phyloP scores from a whole-genome alignment of 768 basidiomycete species.

The Termitomyces sp. region DNA sequence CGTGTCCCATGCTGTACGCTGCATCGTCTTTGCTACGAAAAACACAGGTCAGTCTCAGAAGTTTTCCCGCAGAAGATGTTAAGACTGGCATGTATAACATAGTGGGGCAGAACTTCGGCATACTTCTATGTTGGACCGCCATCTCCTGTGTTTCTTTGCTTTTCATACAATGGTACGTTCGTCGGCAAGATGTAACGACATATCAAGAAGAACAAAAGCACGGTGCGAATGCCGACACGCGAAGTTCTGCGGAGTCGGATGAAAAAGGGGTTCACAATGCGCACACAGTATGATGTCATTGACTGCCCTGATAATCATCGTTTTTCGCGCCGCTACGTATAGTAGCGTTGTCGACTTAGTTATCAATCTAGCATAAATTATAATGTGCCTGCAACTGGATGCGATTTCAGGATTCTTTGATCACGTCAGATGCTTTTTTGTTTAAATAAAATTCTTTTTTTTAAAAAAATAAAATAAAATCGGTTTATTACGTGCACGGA shows the following conservation, averaged over 20 bases:
- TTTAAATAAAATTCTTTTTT: too few species aligned
- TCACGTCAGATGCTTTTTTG: too few species aligned
- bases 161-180: conserved; percentile 38
- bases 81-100: neutral
- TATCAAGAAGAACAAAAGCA: neutral
- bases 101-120: conserved; percentile 62
- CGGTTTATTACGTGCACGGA: too few species aligned
- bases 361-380: too few species aligned
- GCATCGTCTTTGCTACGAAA: conserved; percentile 63
- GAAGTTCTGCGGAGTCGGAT: neutral
- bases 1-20: conserved; percentile 51
- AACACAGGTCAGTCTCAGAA: conserved; percentile 14
- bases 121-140: conserved; percentile 49
- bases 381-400: too few species aligned
- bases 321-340: too few species aligned
- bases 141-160: conserved; percentile 51
- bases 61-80: neutral
- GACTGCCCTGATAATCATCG: neutral
- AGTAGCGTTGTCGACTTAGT: too few species aligned
- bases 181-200: conserved; percentile 15
- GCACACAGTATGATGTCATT: neutral
- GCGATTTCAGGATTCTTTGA: too few species aligned
- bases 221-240: neutral
- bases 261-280: neutral
- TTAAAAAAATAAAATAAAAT: too few species aligned